These are phyloP conservation scores for Ceratocystis ficicola DNA, from an alignment of 2,329 filamentous ascomycete genomes.

Conservation along the genomic window DNA sequence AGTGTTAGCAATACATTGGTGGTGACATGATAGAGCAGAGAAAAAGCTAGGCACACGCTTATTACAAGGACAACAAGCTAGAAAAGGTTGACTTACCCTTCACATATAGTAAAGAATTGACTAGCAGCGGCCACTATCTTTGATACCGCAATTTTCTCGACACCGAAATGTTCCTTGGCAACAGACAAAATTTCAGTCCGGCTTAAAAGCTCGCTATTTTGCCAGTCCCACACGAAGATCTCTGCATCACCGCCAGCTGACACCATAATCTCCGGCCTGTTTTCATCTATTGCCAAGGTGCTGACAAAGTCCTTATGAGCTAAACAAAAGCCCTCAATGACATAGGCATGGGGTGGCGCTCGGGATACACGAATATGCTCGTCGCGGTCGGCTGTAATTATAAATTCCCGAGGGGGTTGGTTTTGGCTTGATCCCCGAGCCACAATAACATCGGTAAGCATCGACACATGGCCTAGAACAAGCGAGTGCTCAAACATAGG, in stretches of 20 bases:
- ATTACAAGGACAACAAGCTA: background rate
- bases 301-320: conserved; percentile 79
- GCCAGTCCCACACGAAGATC: conserved; percentile 76
- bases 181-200: conserved; percentile 39
- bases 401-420: conserved; percentile 35
- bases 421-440: background rate
- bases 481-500: conserved; percentile 60
- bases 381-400: conserved; percentile 46
- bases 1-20: conserved; percentile 23
- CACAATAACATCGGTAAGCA: conserved; percentile 66
- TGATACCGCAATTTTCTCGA: conserved; percentile 36
- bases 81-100: conserved; percentile 31
- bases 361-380: conserved; percentile 79
- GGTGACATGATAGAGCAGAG: conserved; percentile 3
- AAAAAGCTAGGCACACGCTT: background rate
- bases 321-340: conserved; percentile 82
- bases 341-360: conserved; percentile 66
- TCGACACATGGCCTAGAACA: conserved; percentile 84
- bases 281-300: conserved; percentile 53
- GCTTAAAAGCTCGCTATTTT: conserved; percentile 39
- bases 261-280: conserved; percentile 51
- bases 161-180: background rate
- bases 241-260: conserved; percentile 78
- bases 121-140: conserved; percentile 24
- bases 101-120: conserved; percentile 34